Evolutionary conservation across 2,329 filamentous ascomycete genomes (phyloP).

Genomic region (Scedosporium boydii): DNA sequence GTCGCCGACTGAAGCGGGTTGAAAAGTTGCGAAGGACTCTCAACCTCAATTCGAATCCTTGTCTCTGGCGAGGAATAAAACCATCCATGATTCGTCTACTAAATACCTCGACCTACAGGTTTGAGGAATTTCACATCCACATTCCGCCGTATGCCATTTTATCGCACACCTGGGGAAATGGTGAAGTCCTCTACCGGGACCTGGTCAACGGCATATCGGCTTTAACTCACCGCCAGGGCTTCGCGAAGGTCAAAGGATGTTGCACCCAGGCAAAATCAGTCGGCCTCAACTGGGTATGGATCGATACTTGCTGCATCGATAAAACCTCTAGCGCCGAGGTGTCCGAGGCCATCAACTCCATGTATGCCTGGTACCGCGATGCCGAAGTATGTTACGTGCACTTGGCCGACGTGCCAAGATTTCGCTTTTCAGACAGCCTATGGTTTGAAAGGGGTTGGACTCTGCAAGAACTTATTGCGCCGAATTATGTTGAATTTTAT

Average conservation of each 20-base stretch:
- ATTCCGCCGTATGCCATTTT: slow-evolving; percentile 20
- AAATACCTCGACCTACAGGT: slow-evolving; percentile 3
- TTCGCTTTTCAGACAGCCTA: slow-evolving; percentile 10
- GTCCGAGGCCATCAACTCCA: slow-evolving; percentile 19
- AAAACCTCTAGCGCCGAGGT: slow-evolving; percentile 16
- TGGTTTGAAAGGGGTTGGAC: slow-evolving; percentile 19
- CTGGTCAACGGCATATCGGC: slow-evolving; percentile 9
- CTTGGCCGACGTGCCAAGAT: slow-evolving; percentile 14
- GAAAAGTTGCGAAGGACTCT: no score
- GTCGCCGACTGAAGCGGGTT: no score
- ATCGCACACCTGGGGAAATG: slow-evolving; percentile 20
- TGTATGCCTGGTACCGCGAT: slow-evolving; percentile 16
- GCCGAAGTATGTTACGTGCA: slow-evolving; percentile 18
- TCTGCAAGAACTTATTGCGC: slow-evolving; percentile 21
- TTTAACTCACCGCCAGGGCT: slow-evolving; percentile 6
- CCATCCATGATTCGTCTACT: slow-evolving; percentile 4
- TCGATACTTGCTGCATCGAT: slow-evolving; percentile 21
- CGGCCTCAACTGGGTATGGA: slow-evolving; percentile 17
- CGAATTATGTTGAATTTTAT: slow-evolving; percentile 17
- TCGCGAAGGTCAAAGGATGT: slow-evolving; percentile 12
- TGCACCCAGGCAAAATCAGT: slow-evolving; percentile 13
- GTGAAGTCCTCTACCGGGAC: slow-evolving; percentile 17
- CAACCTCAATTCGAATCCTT: no score
- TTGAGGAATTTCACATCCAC: slow-evolving; percentile 11
- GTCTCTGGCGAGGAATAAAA: background rate